Evolutionary conservation across 2,329 filamentous ascomycete genomes (phyloP).

Genomic region (Tolypocladium cylindrosporum): DNA sequence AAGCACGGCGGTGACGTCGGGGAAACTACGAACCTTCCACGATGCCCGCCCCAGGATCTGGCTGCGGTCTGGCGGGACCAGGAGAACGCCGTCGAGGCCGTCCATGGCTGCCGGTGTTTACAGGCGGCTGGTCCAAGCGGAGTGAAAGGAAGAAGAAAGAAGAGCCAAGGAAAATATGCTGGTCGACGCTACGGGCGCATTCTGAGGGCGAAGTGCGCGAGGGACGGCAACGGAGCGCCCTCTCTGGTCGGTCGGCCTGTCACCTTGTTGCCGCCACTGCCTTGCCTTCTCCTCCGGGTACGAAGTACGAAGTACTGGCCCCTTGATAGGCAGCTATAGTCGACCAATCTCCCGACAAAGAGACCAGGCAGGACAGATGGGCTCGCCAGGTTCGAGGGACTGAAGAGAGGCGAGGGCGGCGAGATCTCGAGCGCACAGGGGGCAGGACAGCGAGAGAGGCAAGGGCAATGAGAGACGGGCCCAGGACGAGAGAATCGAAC

Average conservation of each 20-base stretch:
- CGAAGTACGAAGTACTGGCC: background rate
- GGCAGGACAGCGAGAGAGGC: background rate
- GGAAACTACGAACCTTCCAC: constrained; percentile 37
- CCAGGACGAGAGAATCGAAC: background rate
- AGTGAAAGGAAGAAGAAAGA: background rate
- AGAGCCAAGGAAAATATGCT: background rate
- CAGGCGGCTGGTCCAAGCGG: background rate
- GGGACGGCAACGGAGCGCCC: background rate
- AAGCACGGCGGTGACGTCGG: constrained; percentile 3
- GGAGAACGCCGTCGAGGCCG: constrained; percentile 33
- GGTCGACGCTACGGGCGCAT: constrained; percentile 6
- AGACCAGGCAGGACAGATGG: background rate
- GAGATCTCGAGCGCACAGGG: background rate
- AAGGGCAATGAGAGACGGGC: background rate
- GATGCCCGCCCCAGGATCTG: constrained; percentile 39
- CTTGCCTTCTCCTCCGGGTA: no score
- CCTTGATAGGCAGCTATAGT: background rate
- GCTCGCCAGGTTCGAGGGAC: background rate
- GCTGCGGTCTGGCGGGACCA: constrained; percentile 40
- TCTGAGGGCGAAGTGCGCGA: constrained; percentile 2
- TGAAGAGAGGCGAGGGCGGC: background rate
- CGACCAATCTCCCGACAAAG: background rate
- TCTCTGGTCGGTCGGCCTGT: background rate
- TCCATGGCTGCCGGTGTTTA: constrained; percentile 20
- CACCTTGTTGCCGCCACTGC: background rate